Evolutionary conservation across 73 alveolate genomes (phyloP), one percentile per base, ranked within the genome.

Genomic region (Paramecium caudatum): DNA sequence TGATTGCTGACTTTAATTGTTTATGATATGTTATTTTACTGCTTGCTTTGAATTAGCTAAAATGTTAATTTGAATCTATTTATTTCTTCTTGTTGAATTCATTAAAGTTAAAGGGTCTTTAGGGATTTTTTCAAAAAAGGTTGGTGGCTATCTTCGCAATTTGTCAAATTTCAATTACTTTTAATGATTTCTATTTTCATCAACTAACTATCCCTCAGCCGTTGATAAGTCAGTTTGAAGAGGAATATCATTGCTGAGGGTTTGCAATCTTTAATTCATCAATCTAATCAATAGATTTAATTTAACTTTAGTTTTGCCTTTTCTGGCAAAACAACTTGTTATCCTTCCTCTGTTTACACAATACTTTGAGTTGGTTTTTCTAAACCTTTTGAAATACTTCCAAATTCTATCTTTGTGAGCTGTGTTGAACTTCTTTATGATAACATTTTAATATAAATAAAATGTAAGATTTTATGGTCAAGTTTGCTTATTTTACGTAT

Each of bases 121-220:
- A 10, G 88, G 88, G 0, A 74, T 74, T 47, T 74, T 74, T 43
- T 74, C 69, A 74, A 74, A 74, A 16, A 41, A 37, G 17, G 68
- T 74, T 41, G 88, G 88, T 27, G 88, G 88, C 34, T 65, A 65
- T 27, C 83, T 65, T 33, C 39, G 27, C 39, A 65, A 65, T 65
- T 36, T 65, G 17, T 65, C 49, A 36, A 65, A 65, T 15, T 65
- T 65, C 39, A 17, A 33, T 36, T 65, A 25, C 39, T 36, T 65
- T 12, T 65, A 46, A 30, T 65, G 36, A n/a, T 36, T 17, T 55
- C 30, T 55, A 55, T 23, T 55, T 25, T 55, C 80, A 12, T 55
- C 23, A 27, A 23, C 8, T 55, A 27, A 9, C n/a, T 27, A 55
- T 23, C 80, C 80, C 80, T 55, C 80, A 10, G 80, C 80, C 0